Percentiles rank a stretch among this genome's conserved stretches.
Evolutionary conservation across 495 filamentous ascomycete genomes (phyloP).

Genomic region (Xylaria curta): DNA sequence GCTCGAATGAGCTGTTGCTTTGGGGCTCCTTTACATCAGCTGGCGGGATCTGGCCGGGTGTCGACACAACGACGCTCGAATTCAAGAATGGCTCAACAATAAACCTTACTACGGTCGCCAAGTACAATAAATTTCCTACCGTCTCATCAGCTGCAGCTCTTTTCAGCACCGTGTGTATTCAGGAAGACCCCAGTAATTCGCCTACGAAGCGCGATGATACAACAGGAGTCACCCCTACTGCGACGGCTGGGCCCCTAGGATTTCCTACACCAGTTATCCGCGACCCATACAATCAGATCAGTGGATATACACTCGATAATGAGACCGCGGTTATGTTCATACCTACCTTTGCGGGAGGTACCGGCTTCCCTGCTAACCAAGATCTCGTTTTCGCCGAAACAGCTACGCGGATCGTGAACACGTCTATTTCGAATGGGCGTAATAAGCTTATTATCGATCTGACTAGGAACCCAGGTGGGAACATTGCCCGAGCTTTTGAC

Average conservation of each 20-base stretch:
- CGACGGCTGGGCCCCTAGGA: conserved; percentile 27
- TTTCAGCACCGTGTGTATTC: not conserved
- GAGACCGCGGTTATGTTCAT: conserved; percentile 16
- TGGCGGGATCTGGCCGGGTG: conserved; percentile 7
- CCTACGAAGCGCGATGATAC: not conserved
- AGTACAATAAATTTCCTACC: not conserved
- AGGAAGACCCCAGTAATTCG: not conserved
- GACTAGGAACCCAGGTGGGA: conserved; percentile 61
- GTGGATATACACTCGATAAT: conserved; percentile 8
- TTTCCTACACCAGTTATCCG: conserved; percentile 5
- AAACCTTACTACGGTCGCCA: not conserved
- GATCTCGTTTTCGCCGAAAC: conserved; percentile 8
- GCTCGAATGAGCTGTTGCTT: not conserved
- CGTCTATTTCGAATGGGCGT: not conserved
- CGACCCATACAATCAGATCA: conserved; percentile 18
- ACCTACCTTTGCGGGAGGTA: conserved; percentile 1
- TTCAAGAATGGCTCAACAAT: conserved; percentile 12
- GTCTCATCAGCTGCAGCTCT: conserved; percentile 1
- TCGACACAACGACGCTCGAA: not conserved
- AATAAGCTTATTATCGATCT: conserved; percentile 59
- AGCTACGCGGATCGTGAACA: conserved; percentile 13
- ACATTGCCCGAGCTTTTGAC: conserved; percentile 52
- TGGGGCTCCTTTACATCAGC: not conserved
- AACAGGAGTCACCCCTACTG: not conserved
- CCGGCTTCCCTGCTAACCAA: not conserved